Evolutionary conservation across 345 rosid species (phyloP), one percentile per base, ranked within the genome.

Genomic region (Luvunga scandens): DNA sequence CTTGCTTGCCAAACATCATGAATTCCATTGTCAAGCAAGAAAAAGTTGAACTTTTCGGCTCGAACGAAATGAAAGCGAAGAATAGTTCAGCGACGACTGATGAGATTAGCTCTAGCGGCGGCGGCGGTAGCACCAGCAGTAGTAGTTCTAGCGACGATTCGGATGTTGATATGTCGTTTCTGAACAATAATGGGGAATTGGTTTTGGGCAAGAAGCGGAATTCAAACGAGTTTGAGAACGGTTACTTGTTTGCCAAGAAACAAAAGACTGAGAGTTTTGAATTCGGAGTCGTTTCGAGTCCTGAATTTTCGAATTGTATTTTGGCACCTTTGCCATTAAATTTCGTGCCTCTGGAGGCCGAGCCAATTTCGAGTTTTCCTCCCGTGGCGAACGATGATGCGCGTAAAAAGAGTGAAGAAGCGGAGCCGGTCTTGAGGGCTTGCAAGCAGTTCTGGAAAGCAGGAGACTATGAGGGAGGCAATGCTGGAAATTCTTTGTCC

Each of bases 381-480:
- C 68, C 56, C 2, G 63, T 5, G 5, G 72, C 25, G 13, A n/a
- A 28, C 9, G 78, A 69, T 10, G 19, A 8, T 57, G 21, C 12
- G 9, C 31, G 14, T 33, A 5, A 30, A 22, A 75, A 22, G 36
- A 34, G 33, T 70, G 62, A 56, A 30, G 62, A 39, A 30, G 60
- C 5, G 25, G 63, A 50, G 38, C 76, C 75, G 31, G 56, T 71
- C 65, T 75, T 73, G 4, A 86, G 81, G 76, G 77, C 80, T 7
- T 78, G 86, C 59, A 86, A 84, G 76, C 93, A 90, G 80, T 90
- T 91, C 60, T 90, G 92, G 95, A 87, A 85, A 82, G 92, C 91
- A 1, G 91, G 90, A 31, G 91, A 90, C 31, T 88, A 84, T 34
- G 88, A 86, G 28, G 91, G 85, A 67, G 69, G 39, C 57, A 78